Evolutionary conservation across 2,329 filamentous ascomycete species (phyloP).

Genomic region (Phialophora tarda): DNA sequence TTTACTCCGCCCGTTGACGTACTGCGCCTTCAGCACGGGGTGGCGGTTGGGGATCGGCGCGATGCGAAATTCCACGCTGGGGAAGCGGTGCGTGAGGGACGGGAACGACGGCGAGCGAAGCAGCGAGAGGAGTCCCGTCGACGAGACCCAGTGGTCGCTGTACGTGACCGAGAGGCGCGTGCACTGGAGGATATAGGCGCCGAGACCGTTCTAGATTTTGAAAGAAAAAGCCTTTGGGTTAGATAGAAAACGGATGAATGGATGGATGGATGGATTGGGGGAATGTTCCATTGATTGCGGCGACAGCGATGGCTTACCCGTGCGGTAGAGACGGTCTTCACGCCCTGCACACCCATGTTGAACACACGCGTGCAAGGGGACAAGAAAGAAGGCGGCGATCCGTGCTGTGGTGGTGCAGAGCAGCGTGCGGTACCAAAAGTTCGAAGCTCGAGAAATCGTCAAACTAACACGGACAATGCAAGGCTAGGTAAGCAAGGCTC

Average conservation of each 20-base stretch:
- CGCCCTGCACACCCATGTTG: constrained; percentile 53
- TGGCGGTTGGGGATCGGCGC: constrained; percentile 89
- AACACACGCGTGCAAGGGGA: not conserved
- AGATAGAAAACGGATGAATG: constrained; percentile 1
- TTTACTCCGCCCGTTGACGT: constrained; percentile 88
- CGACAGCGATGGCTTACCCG: constrained; percentile 55
- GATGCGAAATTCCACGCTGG: constrained; percentile 87
- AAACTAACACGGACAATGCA: not conserved
- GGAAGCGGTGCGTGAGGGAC: constrained; percentile 78
- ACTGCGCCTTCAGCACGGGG: constrained; percentile 85
- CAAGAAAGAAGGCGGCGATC: not conserved
- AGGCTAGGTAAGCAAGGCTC: not conserved
- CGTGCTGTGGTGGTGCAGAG: not conserved
- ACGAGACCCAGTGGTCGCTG: constrained; percentile 95
- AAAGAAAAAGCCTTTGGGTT: not conserved
- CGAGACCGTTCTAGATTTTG: constrained; percentile 89
- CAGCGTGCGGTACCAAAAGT: not conserved
- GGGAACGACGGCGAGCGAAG: constrained; percentile 60
- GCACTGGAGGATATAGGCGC: constrained; percentile 96
- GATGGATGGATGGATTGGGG: not conserved
- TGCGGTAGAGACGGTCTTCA: constrained; percentile 61
- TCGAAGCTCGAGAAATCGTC: not conserved
- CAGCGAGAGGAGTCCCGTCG: constrained; percentile 85
- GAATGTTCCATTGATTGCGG: not conserved
- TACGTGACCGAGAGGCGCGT: constrained; percentile 95